Percentiles rank a stretch among this genome's conserved stretches.
Evolutionary conservation across 2,329 filamentous ascomycete species (phyloP).

Genomic region (Epichloe gansuensis): DNA sequence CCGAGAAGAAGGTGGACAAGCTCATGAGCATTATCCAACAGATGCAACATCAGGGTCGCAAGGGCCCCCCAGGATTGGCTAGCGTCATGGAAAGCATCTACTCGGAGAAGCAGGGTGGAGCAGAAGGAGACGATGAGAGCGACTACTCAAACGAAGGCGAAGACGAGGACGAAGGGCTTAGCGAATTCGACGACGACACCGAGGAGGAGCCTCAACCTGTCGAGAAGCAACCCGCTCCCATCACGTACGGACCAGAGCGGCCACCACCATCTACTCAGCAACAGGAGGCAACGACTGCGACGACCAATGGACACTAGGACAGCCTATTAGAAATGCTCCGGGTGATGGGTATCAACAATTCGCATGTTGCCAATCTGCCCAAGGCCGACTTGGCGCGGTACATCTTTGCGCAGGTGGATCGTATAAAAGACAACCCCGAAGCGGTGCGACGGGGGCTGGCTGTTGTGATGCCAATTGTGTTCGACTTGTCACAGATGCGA

Average conservation of each 20-base stretch:
- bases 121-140: constrained; percentile 41
- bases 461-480: neutral
- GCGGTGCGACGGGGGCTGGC: neutral
- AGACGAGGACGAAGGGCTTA: constrained; percentile 39
- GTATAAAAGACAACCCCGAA: neutral
- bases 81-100: constrained; percentile 48
- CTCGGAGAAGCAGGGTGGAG: constrained; percentile 36
- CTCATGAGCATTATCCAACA: constrained; percentile 89
- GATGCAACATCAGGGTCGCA: constrained; percentile 89
- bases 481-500: neutral
- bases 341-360: neutral
- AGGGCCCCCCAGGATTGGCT: constrained; percentile 51
- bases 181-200: constrained; percentile 50
- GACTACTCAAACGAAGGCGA: constrained; percentile 52
- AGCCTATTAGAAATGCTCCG: constrained; percentile 5
- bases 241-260: constrained; percentile 35
- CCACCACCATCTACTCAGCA: constrained; percentile 26
- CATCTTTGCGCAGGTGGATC: neutral
- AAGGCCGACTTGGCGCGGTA: neutral
- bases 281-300: constrained; percentile 5
- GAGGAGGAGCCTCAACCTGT: constrained; percentile 34
- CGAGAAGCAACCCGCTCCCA: constrained; percentile 20
- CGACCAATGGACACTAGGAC: constrained; percentile 32
- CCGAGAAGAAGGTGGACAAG: constrained; percentile 70
- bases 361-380: neutral